Evolutionary conservation across 2,329 filamentous ascomycete species (phyloP), one percentile per base, ranked within the genome.

Genomic region (Cladophialophora carrionii): DNA sequence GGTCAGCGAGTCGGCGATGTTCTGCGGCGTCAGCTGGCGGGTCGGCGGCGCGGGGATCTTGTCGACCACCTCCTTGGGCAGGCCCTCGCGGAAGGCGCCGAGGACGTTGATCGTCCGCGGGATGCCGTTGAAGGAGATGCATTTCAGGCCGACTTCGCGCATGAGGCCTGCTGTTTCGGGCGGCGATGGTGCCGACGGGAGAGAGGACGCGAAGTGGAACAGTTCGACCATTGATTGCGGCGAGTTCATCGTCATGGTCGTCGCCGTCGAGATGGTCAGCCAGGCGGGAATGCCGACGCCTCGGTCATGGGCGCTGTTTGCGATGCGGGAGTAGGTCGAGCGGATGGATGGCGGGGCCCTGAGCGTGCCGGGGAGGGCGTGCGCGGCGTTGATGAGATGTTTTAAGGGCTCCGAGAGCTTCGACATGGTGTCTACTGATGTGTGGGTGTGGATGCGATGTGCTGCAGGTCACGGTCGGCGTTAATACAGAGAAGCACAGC

Each of bases 241-340:
- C 1, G 90, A 92, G 80, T 96, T 95, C 81, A 95, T 87, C 0
- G 91, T 95, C 79, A 94, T 90, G 1, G 90, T 92, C 20, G 91
- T 88, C 34, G 91, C 91, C 0, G 91, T 89, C 88, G 88, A 87
- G 43, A 90, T 77, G 17, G 86, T 84, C 17, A 91, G 76, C 88
- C 88, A 92, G 53, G 88, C 85, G 67, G 84, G 81, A 62, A 80
- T 74, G 29, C 87, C 88, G 62, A 91, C 83, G 70, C 86, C 84
- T 69, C 85, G 84, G n/a, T 81, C 76, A 26, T 78, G 76, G 0
- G 90, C 90, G 70, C 89, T 85, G 67, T 81, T 78, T 14, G 87
- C 85, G 72, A 93, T 87, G 32, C 80, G 78, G 66, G 84, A 80
- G 77, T 89, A 91, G 31, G 91, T 82, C 14, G 86, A 83, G 55